These are phyloP conservation scores for Botryosphaeria dothidea DNA, from an alignment of 2,329 filamentous ascomycete genomes.

Conservation along the genomic window DNA sequence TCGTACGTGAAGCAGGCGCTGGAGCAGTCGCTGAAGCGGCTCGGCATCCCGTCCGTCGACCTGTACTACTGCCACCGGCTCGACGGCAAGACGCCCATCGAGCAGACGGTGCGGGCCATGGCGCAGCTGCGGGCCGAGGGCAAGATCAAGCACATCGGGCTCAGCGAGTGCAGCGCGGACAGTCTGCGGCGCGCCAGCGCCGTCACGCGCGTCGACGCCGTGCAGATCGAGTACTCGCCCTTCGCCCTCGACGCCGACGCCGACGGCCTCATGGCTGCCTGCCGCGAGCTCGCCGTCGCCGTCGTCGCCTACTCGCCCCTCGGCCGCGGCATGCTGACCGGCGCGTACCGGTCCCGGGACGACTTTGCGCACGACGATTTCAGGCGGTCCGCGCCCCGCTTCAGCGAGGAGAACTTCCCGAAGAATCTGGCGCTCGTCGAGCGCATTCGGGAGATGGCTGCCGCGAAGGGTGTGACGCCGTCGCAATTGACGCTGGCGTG, in stretches of 20 bases:
- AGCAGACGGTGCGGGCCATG: constrained; percentile 53
- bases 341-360: constrained; percentile 34
- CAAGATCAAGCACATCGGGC: constrained; percentile 52
- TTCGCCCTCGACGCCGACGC: constrained; percentile 45
- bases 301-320: constrained; percentile 43
- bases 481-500: constrained; percentile 56
- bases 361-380: constrained; percentile 45
- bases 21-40: constrained; percentile 39
- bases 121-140: constrained; percentile 42
- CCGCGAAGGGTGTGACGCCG: constrained; percentile 55
- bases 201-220: constrained; percentile 49
- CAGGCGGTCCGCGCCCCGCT: constrained; percentile 43
- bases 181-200: constrained; percentile 52
- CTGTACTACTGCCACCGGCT: constrained; percentile 48
- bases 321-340: constrained; percentile 31
- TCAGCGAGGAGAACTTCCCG: constrained; percentile 42
- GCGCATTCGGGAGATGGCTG: constrained; percentile 31
- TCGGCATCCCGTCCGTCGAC: constrained; percentile 43
- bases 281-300: constrained; percentile 47
- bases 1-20: constrained; percentile 44
- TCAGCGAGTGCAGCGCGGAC: constrained; percentile 46
- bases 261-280: constrained; percentile 37
- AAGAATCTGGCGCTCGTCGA: constrained; percentile 39
- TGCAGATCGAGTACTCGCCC: constrained; percentile 55
- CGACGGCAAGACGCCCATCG: constrained; percentile 46